These are phyloP conservation scores for Novymonas esmeraldas DNA, from an alignment of 208 protist species.

Conservation along the genomic window DNA sequence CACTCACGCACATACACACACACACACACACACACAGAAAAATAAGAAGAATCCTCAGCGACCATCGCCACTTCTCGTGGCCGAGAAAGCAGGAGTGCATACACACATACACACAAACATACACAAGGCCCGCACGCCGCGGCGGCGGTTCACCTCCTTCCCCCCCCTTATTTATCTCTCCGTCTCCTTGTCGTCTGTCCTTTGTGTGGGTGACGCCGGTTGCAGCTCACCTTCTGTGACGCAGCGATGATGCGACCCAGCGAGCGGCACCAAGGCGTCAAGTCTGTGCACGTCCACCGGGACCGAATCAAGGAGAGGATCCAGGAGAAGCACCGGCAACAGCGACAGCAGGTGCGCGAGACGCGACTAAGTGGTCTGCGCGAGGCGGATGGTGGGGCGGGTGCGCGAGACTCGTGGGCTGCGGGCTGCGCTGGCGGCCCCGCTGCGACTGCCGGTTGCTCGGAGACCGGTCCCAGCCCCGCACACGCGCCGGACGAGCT, in stretches of 20 bases:
- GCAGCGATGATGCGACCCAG: conserved; percentile 8
- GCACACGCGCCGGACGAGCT: not conserved
- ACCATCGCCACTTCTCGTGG: too few species aligned
- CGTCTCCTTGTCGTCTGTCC: too few species aligned
- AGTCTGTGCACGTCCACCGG: conserved; percentile 49
- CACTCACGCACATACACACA: too few species aligned
- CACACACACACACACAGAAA: too few species aligned
- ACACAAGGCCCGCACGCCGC: too few species aligned
- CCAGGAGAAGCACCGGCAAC: conserved; percentile 41
- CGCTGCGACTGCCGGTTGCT: not conserved
- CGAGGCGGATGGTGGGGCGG: not conserved
- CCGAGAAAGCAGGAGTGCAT: too few species aligned
- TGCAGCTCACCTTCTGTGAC: too few species aligned
- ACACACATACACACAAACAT: too few species aligned
- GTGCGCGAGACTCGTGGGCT: not conserved
- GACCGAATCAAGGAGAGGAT: conserved; percentile 66
- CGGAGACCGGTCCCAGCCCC: not conserved
- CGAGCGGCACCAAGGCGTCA: conserved; percentile 38
- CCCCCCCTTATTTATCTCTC: not conserved
- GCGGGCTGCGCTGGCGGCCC: not conserved
- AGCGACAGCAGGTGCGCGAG: conserved; percentile 25
- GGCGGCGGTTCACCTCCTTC: too few species aligned
- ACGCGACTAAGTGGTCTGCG: conserved; percentile 28
- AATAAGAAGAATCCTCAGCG: too few species aligned
- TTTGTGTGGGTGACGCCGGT: too few species aligned